A percentile compares a stretch with the other conserved stretches of the same genome.
Evolutionary conservation across 2,329 filamentous ascomycete genomes (phyloP).

Genomic region (Penicillium psychrosexuale): DNA sequence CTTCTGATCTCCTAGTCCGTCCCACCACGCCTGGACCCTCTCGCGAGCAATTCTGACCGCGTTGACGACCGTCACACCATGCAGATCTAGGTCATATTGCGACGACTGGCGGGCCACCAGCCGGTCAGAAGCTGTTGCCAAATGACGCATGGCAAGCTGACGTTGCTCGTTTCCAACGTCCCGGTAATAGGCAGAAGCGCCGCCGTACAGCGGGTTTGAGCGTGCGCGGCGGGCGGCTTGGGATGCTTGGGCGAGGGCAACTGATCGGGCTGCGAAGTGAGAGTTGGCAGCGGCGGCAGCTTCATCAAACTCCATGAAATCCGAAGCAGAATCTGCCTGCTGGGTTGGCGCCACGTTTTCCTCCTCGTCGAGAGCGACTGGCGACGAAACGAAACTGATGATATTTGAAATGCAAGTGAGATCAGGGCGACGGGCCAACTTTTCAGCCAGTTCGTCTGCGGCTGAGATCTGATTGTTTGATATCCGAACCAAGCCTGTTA

Average conservation of each 20-base stretch:
- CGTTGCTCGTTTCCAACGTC: slow-evolving; percentile 65
- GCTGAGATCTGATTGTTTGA: slow-evolving; percentile 56
- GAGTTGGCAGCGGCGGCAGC: slow-evolving; percentile 41
- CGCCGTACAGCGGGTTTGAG: slow-evolving; percentile 70
- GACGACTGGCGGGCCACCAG: slow-evolving; percentile 67
- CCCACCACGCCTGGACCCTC: slow-evolving; percentile 73
- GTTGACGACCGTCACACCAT: slow-evolving; percentile 77
- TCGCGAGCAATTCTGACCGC: slow-evolving; percentile 73
- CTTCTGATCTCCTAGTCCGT: slow-evolving; percentile 62
- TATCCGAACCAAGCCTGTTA: slow-evolving; percentile 55
- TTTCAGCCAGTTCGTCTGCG: slow-evolving; percentile 59
- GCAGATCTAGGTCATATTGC: slow-evolving; percentile 65
- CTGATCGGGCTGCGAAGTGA: slow-evolving; percentile 47
- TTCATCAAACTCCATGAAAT: slow-evolving; percentile 22
- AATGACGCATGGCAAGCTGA: slow-evolving; percentile 56
- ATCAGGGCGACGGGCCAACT: slow-evolving; percentile 44
- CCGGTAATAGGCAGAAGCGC: slow-evolving; percentile 72
- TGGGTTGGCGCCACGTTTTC: neutral
- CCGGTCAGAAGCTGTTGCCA: slow-evolving; percentile 65
- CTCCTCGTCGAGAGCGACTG: slow-evolving; percentile 24
- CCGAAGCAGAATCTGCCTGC: slow-evolving; percentile 1
- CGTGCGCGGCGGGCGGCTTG: slow-evolving; percentile 59
- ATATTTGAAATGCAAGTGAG: slow-evolving; percentile 34
- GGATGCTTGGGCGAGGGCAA: slow-evolving; percentile 57
- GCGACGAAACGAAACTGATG: slow-evolving; percentile 43